Evolutionary conservation across 176 grass and related monocot species (phyloP).

Genomic region (Carex parvula): DNA sequence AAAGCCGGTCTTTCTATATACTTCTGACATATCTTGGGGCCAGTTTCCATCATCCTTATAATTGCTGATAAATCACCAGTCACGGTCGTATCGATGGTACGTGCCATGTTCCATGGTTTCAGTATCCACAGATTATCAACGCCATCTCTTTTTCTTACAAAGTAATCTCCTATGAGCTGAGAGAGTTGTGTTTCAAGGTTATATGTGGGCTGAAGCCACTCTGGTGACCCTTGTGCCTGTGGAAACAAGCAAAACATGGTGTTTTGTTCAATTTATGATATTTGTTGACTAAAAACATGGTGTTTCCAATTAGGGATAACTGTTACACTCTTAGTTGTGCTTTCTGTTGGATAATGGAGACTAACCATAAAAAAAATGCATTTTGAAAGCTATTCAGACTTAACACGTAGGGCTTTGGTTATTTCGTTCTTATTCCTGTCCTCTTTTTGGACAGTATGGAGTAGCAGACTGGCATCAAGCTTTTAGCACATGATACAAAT

Average conservation of each 20-base stretch:
- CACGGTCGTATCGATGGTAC: slow-evolving; percentile 90
- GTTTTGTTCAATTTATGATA: not conserved
- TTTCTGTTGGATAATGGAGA: no score
- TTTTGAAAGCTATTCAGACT: not conserved
- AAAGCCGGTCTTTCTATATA: slow-evolving; percentile 79
- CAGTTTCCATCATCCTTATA: slow-evolving; percentile 93
- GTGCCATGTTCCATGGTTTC: slow-evolving; percentile 99
- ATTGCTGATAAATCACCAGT: slow-evolving; percentile 79
- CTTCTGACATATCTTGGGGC: slow-evolving; percentile 98
- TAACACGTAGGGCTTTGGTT: not conserved
- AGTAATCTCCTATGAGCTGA: slow-evolving; percentile 88
- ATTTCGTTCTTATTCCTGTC: not conserved
- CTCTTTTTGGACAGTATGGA: not conserved
- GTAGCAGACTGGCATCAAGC: not conserved
- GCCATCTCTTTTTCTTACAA: slow-evolving; percentile 53
- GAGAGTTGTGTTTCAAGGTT: slow-evolving; percentile 88
- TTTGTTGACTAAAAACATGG: not conserved
- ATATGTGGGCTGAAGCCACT: slow-evolving; percentile 97
- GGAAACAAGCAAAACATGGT: slow-evolving; percentile 16
- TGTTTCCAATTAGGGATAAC: no score
- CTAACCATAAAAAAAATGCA: no score
- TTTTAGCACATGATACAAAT: not conserved
- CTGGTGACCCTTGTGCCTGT: slow-evolving; percentile 84
- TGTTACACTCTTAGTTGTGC: no score
- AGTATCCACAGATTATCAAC: slow-evolving; percentile 88